These are phyloP conservation scores for Hebeloma cylindrosporum DNA, from an alignment of 768 basidiomycete species.

Conservation along the genomic window DNA sequence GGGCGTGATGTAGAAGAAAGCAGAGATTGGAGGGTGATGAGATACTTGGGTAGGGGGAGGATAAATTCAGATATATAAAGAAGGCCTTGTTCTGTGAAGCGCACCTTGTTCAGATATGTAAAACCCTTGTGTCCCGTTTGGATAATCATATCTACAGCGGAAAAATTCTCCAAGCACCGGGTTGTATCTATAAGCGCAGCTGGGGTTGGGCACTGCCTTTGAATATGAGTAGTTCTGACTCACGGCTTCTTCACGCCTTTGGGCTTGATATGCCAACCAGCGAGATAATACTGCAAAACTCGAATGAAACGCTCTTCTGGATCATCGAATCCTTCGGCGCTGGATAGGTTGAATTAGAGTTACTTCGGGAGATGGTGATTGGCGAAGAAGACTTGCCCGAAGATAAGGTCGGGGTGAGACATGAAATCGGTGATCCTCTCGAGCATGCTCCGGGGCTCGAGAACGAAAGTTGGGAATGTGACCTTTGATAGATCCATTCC, in stretches of 20 bases:
- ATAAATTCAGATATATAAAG: conserved; percentile 1
- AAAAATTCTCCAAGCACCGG: conserved; percentile 98
- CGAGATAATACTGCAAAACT: conserved; percentile 92
- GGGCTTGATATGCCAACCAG: conserved; percentile 99
- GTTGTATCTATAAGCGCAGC: conserved; percentile 77
- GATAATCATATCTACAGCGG: conserved; percentile 91
- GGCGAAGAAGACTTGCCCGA: conserved; percentile 60
- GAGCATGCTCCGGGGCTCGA: conserved; percentile 96
- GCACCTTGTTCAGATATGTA: conserved; percentile 95
- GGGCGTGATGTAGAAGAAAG: conserved; percentile 95
- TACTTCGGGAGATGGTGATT: not conserved
- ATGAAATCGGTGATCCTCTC: conserved; percentile 99
- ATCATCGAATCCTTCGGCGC: conserved; percentile 77
- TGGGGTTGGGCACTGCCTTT: conserved; percentile 6
- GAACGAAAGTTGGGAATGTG: conserved; percentile 91
- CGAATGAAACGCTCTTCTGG: conserved; percentile 89
- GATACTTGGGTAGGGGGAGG: conserved; percentile 59
- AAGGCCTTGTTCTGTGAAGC: conserved; percentile 11
- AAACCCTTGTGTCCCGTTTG: conserved; percentile 87
- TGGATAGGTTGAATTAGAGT: conserved; percentile 30
- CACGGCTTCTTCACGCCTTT: conserved; percentile 99
- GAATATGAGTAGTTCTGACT: conserved; percentile 31
- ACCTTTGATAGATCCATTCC: conserved; percentile 98
- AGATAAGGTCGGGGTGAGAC: conserved; percentile 96
- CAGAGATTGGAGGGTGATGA: conserved; percentile 91